phyloP scores from a whole-genome alignment of 1,139 yeast species.

The Maudiozyma humilis region DNA sequence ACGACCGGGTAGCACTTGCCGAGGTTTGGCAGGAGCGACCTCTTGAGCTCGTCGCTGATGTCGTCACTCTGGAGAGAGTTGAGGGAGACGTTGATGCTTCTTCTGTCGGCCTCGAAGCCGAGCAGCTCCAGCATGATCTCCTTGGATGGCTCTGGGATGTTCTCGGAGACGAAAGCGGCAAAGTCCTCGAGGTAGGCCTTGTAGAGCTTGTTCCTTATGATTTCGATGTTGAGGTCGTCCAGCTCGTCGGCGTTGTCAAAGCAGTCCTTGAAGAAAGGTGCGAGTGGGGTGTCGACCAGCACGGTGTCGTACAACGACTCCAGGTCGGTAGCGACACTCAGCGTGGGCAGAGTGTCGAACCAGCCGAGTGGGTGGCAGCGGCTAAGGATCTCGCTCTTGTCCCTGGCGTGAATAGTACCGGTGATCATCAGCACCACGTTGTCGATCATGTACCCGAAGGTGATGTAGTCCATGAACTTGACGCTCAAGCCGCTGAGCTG shows the following conservation, averaged over 20 bases:
- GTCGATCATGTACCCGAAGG: constrained; percentile 97
- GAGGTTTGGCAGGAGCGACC: constrained; percentile 68
- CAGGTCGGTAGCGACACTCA: constrained; percentile 88
- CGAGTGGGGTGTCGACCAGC: constrained; percentile 93
- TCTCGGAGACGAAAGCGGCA: constrained; percentile 49
- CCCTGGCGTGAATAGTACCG: constrained; percentile 93
- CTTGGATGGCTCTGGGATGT: constrained; percentile 65
- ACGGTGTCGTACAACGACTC: constrained; percentile 89
- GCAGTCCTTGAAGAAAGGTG: constrained; percentile 90
- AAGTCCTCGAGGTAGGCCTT: constrained; percentile 91
- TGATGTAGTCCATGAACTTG: constrained; percentile 80
- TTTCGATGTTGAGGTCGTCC: constrained; percentile 92
- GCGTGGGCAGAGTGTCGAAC: constrained; percentile 95
- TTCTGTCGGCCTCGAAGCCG: constrained; percentile 88
- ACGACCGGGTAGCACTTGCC: constrained; percentile 78
- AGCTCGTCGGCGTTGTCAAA: constrained; percentile 79
- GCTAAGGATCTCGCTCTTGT: constrained; percentile 72
- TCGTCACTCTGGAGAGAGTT: constrained; percentile 55
- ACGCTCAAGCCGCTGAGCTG: constrained; percentile 78
- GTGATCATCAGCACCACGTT: constrained; percentile 93
- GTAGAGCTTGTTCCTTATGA: constrained; percentile 83
- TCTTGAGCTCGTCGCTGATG: constrained; percentile 58
- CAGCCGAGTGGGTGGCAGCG: constrained; percentile 97
- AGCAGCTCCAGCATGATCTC: constrained; percentile 74
- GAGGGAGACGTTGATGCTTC: constrained; percentile 83